Conservation (phyloP, 352 stramenopile species). For the Pythium angustatum region DNA sequence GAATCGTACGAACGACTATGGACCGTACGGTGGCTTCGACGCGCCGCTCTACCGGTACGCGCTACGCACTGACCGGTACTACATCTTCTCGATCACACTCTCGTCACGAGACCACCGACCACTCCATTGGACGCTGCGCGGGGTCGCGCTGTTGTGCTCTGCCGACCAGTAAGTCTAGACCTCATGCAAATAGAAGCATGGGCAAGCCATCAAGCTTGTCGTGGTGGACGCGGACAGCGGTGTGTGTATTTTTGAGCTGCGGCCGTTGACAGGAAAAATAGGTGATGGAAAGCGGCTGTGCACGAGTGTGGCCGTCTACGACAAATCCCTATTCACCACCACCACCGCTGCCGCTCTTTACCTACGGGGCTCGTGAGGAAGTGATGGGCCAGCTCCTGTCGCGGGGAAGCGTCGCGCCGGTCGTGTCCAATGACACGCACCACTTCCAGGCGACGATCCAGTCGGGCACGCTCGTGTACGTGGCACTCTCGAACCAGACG, state of each 20-base stretch:
- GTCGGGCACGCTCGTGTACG: constrained; percentile 72
- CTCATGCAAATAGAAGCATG: neutral
- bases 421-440: constrained; percentile 64
- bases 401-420: constrained; percentile 34
- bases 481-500: constrained; percentile 68
- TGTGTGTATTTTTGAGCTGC: constrained; percentile 12
- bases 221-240: too few species aligned
- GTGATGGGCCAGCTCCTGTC: constrained; percentile 56
- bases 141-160: constrained; percentile 71
- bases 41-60: constrained; percentile 80
- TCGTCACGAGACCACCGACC: constrained; percentile 76
- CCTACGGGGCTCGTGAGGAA: neutral
- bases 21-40: constrained; percentile 76
- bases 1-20: constrained; percentile 69
- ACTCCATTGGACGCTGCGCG: constrained; percentile 75
- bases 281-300: too few species aligned
- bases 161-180: constrained; percentile 47
- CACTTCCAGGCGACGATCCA: constrained; percentile 64
- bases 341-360: too few species aligned
- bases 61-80: constrained; percentile 70
- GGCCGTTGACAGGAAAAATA: too few species aligned
- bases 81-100: constrained; percentile 75
- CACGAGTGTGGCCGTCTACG: too few species aligned
- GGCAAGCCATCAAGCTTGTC: neutral
- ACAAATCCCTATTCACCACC: too few species aligned